These are phyloP conservation scores for Backusella luteola DNA, from an alignment of 192 early-diverging fungal genomes.

Conservation along the genomic window DNA sequence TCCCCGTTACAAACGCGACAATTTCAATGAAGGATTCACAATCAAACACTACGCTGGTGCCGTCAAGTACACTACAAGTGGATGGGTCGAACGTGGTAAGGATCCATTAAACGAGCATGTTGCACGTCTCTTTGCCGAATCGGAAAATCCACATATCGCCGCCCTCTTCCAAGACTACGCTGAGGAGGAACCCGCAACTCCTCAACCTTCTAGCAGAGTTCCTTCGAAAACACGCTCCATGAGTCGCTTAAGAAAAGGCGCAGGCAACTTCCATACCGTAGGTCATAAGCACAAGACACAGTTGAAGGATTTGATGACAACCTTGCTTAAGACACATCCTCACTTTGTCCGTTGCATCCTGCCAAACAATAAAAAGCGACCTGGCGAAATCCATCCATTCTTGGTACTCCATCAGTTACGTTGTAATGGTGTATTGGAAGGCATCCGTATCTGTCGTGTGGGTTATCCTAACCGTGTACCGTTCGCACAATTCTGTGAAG, in stretches of 20 bases:
- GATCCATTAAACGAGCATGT: slow-evolving; percentile 95
- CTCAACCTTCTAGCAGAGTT: not conserved
- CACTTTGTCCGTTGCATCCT: slow-evolving; percentile 99
- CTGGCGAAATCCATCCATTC: slow-evolving; percentile 79
- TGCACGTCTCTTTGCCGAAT: slow-evolving; percentile 82
- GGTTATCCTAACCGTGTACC: slow-evolving; percentile 92
- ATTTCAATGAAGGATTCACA: slow-evolving; percentile 88
- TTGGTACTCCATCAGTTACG: slow-evolving; percentile 91
- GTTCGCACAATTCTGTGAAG: slow-evolving; percentile 90
- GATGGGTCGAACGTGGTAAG: slow-evolving; percentile 98
- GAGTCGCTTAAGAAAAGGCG: slow-evolving; percentile 59
- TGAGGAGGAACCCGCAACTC: slow-evolving; percentile 37
- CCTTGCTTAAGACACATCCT: slow-evolving; percentile 87
- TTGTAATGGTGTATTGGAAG: slow-evolving; percentile 97
- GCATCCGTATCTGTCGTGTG: slow-evolving; percentile 92
- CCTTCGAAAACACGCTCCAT: not conserved
- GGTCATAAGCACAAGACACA: slow-evolving; percentile 94
- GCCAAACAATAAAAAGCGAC: slow-evolving; percentile 89
- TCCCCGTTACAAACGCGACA: slow-evolving; percentile 76
- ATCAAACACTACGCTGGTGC: slow-evolving; percentile 94
- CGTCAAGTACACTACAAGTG: slow-evolving; percentile 87
- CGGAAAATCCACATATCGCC: slow-evolving; percentile 76
- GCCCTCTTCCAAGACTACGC: slow-evolving; percentile 81
- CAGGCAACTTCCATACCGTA: slow-evolving; percentile 89
- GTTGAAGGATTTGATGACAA: slow-evolving; percentile 81